A percentile compares a stretch with the other conserved stretches of the same genome.
Evolutionary conservation across 129 eudicot species (phyloP).

Genomic region (Arctium minus): DNA sequence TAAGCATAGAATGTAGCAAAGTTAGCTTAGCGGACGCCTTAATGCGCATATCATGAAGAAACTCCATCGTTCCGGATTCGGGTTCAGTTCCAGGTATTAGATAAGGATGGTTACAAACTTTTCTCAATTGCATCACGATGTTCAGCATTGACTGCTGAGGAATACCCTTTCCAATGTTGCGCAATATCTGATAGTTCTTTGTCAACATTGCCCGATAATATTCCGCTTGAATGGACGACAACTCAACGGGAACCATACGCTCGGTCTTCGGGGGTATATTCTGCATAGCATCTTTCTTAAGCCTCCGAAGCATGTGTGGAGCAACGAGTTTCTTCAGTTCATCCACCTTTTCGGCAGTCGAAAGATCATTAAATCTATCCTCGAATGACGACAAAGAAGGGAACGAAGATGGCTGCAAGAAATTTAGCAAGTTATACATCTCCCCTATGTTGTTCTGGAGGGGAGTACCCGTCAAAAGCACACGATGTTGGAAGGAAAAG

Average conservation of each 20-base stretch:
- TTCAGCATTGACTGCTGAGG: constrained; percentile 92
- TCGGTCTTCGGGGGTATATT: constrained; percentile 97
- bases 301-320: constrained; percentile 97
- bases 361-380: constrained; percentile 87
- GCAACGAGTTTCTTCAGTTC: constrained; percentile 92
- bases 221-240: constrained; percentile 92
- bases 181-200: constrained; percentile 79
- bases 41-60: constrained; percentile 96
- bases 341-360: constrained; percentile 86
- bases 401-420: constrained; percentile 81
- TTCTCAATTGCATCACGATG: constrained; percentile 90
- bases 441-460: constrained; percentile 93
- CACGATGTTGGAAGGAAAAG: constrained; percentile 89
- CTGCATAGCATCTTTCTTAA: constrained; percentile 90
- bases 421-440: constrained; percentile 84
- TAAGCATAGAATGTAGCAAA: constrained; percentile 88
- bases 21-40: constrained; percentile 94
- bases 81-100: constrained; percentile 96
- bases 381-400: constrained; percentile 86
- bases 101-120: constrained; percentile 96
- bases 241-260: constrained; percentile 92
- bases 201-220: constrained; percentile 98
- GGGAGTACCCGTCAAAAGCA: constrained; percentile 93
- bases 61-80: constrained; percentile 75
- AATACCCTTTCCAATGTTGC: constrained; percentile 86